Percentiles rank a stretch among this genome's conserved stretches.
Evolutionary conservation across 352 stramenopile genomes (phyloP).

Genomic region (Globisporangium recalcitrans): DNA sequence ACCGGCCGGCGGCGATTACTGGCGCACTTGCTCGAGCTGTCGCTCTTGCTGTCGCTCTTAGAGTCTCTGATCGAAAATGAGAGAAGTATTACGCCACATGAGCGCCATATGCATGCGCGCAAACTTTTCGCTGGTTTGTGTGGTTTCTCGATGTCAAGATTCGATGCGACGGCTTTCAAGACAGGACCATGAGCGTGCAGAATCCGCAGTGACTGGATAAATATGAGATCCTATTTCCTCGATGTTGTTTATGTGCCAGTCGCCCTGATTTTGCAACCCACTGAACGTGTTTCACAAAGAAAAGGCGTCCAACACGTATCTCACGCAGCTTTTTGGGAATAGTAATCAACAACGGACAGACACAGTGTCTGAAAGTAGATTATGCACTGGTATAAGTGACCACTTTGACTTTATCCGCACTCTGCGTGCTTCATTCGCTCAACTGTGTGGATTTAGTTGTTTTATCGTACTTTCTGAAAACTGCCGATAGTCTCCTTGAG

Average conservation of each 20-base stretch:
- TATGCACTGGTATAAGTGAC: too few species aligned
- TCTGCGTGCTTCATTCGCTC: too few species aligned
- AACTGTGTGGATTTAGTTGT: too few species aligned
- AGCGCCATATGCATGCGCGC: neutral
- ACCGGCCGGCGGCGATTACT: too few species aligned
- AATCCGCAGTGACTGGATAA: too few species aligned
- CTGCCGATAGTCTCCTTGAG: neutral
- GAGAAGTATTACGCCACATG: neutral
- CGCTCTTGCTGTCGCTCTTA: neutral
- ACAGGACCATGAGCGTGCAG: too few species aligned
- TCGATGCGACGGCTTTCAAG: neutral
- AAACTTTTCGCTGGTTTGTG: neutral
- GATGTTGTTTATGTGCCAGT: too few species aligned
- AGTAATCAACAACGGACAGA: neutral
- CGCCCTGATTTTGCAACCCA: neutral
- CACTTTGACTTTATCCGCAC: too few species aligned
- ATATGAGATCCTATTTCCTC: neutral
- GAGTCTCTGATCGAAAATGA: constrained; percentile 4
- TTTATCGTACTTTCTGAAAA: neutral
- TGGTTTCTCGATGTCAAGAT: neutral
- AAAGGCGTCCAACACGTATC: neutral
- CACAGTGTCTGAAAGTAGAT: too few species aligned
- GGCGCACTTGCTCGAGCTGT: too few species aligned
- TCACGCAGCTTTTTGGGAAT: neutral
- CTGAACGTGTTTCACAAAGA: neutral